Base-by-base conservation (phyloP, 768 basidiomycete genomes). In the Russula sp. region DNA sequence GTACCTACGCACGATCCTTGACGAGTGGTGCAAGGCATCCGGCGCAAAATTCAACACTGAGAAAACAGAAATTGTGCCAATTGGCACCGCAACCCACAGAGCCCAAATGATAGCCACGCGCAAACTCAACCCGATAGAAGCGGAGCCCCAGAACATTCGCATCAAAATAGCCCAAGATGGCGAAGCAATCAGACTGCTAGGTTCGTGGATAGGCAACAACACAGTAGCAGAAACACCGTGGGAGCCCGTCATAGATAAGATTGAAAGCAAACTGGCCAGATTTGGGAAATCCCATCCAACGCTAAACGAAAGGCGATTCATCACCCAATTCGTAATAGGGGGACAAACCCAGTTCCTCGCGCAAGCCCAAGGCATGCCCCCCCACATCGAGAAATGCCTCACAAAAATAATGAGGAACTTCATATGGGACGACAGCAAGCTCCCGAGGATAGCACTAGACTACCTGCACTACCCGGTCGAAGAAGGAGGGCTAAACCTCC, bases 31-130 rank as follows among this genome's bases (percentile, higher is more conserved):
- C 58, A n/a, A 14, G 0, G 76, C 11, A 2, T 45, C 43, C 9
- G 43, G 43, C 7, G 20, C 43, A 9, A 45, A 45, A 20, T 45
- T 45, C 64, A 81, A 80, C 55, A 58, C 67, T 0, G 49, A 56
- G 0, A 81, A 81, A 64, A 80, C 78, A 0, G 71, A 74, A 38
- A 63, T 77, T 0, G 68, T 79, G 1, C 76, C 75, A 0, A 66
- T 77, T 0, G 76, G 78, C 0, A 39, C 59, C 2, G 35, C 35
- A 5, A 3, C 6, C 3, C 72, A 66, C 65, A 55, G 73, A 22
- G 1, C 0, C 1, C 1, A 4, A 0, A 18, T 58, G 2, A 0
- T 47, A 0, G 7, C 2, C 10, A 46, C 49, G 0, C 5, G 60
- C 0, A 50, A 46, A 20, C 18, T 52, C 0, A 49, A 58, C 50